Conservation (phyloP, 2,329 filamentous ascomycete species). For the Aspergillus ustus region DNA sequence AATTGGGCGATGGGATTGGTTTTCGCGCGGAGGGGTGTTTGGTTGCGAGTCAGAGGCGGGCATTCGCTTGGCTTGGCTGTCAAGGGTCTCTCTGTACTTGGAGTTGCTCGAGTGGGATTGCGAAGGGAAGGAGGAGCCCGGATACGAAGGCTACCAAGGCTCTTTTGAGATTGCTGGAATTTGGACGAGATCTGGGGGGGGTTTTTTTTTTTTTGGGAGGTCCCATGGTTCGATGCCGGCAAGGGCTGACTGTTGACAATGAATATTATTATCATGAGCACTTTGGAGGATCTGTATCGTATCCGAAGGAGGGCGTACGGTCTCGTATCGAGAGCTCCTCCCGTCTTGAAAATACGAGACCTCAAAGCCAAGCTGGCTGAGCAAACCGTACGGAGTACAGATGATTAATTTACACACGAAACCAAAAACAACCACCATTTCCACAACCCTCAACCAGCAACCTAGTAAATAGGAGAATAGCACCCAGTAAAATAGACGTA, state of each 20-base stretch:
- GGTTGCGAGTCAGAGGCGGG: not conserved
- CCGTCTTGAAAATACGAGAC: no score
- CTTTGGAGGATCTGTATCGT: no score
- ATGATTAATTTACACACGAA: not conserved
- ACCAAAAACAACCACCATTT: not conserved
- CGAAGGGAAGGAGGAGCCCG: not conserved
- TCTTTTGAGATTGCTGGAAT: not conserved
- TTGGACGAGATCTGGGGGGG: not conserved
- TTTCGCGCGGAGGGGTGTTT: not conserved
- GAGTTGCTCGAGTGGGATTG: not conserved
- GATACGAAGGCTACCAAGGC: not conserved
- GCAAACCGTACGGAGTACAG: no score
- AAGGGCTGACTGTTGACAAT: no score
- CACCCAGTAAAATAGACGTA: not conserved
- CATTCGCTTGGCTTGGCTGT: not conserved
- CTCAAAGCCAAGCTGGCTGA: no score
- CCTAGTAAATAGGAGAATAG: not conserved
- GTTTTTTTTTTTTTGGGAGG: not conserved
- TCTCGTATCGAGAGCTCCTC: no score
- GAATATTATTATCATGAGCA: no score
- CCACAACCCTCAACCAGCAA: not conserved
- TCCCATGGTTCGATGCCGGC: not conserved
- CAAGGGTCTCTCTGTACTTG: no score
- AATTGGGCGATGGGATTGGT: not conserved
- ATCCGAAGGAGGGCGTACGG: no score